Evolutionary conservation across 2,329 filamentous ascomycete species (phyloP), one percentile per base, ranked within the genome.

Genomic region (Botrytis cinerea): DNA sequence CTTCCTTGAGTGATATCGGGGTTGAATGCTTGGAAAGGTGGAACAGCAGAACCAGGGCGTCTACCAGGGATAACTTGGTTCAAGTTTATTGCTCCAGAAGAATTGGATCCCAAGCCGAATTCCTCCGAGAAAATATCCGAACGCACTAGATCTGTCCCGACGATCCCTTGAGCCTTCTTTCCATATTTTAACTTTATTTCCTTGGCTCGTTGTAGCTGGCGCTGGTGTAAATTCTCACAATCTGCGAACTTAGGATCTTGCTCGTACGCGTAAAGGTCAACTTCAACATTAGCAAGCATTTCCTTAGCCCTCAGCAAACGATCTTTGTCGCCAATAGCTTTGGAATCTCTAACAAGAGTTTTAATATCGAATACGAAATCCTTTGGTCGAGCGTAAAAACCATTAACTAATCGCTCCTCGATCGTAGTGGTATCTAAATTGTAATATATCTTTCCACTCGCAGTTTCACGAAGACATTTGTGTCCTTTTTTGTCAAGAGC

Each of bases 401-500:
- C 96, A 81, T 99, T 98, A 7, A 94, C 97, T 48, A 99, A 86
- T n/a, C 96, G 91, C 81, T 97, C 94, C 84, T 99, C 96, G 71
- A 99, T 98, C 1, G 92, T 95, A 5, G 92, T 92, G 18, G 95
- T 93, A 80, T 98, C 95, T 63, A 99, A 85, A 78, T 99, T 99
- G 85, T 98, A 98, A 82, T 91, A 98, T 82, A 95, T 96, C 81
- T 96, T 97, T 73, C 90, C 90, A 2, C 90, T 93, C 2, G 87
- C 87, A 8, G 89, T 90, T 76, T 98, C 93, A 57, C 90, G 86
- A 62, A 99, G 85, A 25, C 95, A 94, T 59, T 89, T 86, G 18
- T 92, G 89, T 14, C 92, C 95, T 76, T 96, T 89, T 75, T 91
- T 90, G 81, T 99, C 95, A 78, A 89, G 90, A 57, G 89, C 89